Base-by-base conservation (phyloP, 2,329 filamentous ascomycete species). In the Mariannaea sp. region DNA sequence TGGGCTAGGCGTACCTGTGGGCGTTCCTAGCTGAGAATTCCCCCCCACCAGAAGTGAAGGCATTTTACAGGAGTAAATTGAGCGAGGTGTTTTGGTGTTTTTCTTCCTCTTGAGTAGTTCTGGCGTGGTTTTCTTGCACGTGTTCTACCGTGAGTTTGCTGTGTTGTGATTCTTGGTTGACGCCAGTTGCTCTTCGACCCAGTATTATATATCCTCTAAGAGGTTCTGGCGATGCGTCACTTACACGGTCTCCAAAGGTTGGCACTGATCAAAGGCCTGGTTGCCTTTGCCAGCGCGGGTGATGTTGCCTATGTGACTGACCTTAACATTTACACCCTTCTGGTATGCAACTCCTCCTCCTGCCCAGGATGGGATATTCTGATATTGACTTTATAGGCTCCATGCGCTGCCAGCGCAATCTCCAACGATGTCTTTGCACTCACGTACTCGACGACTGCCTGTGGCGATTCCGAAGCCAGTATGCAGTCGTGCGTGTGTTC, bases 401-500 rank as follows among this genome's bases (percentile, higher is more conserved):
- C 78, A 19, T 83, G 80, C 62, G 80, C 73, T 4, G 71, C 75
- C 53, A 69, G 65, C 2, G 80, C 77, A 8, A 52, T 83, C 32
- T 74, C 71, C 2, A 72, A 75, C 53, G 73, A 75, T 50, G 65
- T 83, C 57, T 69, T 73, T 53, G 53, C 60, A 29, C 71, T 77
- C 57, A 81, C 80, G 1, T 63, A 69, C 22, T 67, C 70, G 8
- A 69, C 68, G 17, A 47, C 38, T 41, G 45, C 22, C n/a, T 82
- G 80, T 56, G 74, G 74, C 12, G 68, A 75, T 20, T 75, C 66
- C 5, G 74, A 73, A 12, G 71, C 73, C 4, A 74, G 71, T 4
- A 66, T 83, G 7, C 79, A 82, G 57, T 75, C 73, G 7, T 83
- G 80, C 52, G 72, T 80, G n/a, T 83, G 80, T 68, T 76, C 75